Base-by-base conservation (phyloP, 202 grass and related monocot genomes). In the Bolboschoenoplectus hybrid region DNA sequence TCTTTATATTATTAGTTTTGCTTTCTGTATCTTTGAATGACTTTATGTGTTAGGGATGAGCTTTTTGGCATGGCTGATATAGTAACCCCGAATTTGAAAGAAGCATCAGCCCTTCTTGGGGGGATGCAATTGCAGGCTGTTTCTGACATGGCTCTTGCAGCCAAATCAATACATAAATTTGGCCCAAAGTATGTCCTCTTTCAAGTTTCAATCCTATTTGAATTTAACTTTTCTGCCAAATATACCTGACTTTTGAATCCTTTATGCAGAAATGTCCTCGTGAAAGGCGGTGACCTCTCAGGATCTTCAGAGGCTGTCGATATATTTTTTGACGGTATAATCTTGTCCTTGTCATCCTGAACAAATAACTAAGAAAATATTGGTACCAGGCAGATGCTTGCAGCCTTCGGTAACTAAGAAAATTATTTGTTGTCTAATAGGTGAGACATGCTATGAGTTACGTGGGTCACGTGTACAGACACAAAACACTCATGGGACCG, bases 31-130 rank as follows among this genome's bases (percentile, higher is more conserved):
- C 7, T 89, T 47, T 67, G 39, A 83, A 52, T 82, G 66, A 81
- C 65, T 90, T 47, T 92, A 74, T 87, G 40, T 43, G 71, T 36
- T 89, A 98, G 97, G 74, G 90, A 96, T 90, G 91, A 92, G 81
- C 77, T 98, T 60, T 96, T 96, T 88, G 66, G 68, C 52, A 89
- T 98, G 90, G 92, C 97, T 86, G 97, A 98, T 88, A 92, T 98
- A 92, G 91, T 96, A 69, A 98, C 97, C 19, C 97, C 97, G 47
- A 98, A 98, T 90, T 75, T 96, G 81, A 98, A 94, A 91, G 97
- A 98, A 98, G 91, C 92, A 2, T 98, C 97, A 68, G 91, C 64
- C 80, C 88, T 98, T 80, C 97, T 98, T 82, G 97, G 97, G 14
- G 70, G 84, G 39, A 45, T 90, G 47, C 75, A 90, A 61, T 73